These are phyloP conservation scores for Yamadazyma paraphyllophila DNA, from an alignment of 805 yeast genomes.

Conservation along the genomic window DNA sequence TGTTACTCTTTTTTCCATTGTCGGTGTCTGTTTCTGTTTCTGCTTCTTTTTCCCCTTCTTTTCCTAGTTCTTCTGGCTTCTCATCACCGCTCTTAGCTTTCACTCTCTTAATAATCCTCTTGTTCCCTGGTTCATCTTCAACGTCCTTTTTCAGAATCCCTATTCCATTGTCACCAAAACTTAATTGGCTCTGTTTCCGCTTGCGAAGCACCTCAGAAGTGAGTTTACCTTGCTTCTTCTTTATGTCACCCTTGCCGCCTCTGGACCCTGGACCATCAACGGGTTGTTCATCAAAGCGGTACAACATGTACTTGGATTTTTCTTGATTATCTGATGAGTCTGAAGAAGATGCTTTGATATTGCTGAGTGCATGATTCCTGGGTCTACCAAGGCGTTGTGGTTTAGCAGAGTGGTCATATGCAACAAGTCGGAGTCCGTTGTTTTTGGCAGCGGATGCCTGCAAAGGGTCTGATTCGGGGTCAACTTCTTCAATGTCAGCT, in stretches of 20 bases:
- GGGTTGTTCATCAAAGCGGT: conserved; percentile 33
- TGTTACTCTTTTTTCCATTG: too few species aligned
- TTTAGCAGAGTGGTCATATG: conserved; percentile 30
- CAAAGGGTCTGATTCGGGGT: too few species aligned
- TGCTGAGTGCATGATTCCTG: conserved; percentile 24
- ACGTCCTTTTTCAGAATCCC: background rate
- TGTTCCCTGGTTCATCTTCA: background rate
- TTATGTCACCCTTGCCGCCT: conserved; percentile 28
- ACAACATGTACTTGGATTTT: conserved; percentile 30
- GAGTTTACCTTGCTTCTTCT: conserved; percentile 22
- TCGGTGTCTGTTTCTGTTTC: background rate
- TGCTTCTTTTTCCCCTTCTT: too few species aligned
- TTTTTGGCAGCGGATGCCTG: background rate
- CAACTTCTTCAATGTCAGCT: too few species aligned
- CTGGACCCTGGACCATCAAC: conserved; percentile 41
- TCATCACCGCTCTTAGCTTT: background rate
- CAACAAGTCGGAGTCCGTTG: conserved; percentile 21
- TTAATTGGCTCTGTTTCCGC: conserved; percentile 19
- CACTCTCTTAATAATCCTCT: background rate
- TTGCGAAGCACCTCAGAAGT: conserved; percentile 21
- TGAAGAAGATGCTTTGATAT: conserved; percentile 15
- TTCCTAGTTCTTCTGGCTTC: too few species aligned
- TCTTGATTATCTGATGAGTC: conserved; percentile 22
- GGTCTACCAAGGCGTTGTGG: conserved; percentile 38
- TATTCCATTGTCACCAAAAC: conserved; percentile 11